Evolutionary conservation across 2,329 filamentous ascomycete species (phyloP).

Genomic region (Penicillium hordei): DNA sequence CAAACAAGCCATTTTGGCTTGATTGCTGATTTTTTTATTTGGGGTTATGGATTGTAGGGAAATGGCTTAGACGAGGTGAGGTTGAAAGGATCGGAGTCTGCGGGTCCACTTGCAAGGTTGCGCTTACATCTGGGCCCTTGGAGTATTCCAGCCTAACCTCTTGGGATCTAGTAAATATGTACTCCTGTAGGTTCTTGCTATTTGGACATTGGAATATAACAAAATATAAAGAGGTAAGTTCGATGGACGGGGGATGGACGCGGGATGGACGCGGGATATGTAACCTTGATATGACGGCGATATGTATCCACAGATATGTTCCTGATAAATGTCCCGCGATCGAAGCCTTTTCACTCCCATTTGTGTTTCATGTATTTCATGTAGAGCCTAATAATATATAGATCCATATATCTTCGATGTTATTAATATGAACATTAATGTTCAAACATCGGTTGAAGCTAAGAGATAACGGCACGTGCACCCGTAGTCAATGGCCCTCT

Average conservation of each 20-base stretch:
- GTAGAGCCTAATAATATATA: no score
- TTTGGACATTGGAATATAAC: neutral
- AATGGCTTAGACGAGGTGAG: constrained; percentile 1
- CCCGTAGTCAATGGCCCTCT: no score
- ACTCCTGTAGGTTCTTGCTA: neutral
- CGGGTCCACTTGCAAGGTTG: constrained; percentile 4
- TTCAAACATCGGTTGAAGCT: no score
- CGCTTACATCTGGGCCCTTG: neutral
- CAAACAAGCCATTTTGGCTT: constrained; percentile 18
- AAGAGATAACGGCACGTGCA: no score
- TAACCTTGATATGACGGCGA: neutral
- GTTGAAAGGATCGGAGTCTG: constrained; percentile 1
- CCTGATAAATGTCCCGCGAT: neutral
- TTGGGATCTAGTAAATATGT: neutral
- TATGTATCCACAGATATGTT: neutral
- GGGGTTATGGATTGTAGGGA: neutral
- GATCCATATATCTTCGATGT: no score
- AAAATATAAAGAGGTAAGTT: neutral
- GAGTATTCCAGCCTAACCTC: neutral
- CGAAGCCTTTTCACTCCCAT: neutral
- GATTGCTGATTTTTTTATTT: neutral
- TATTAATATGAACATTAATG: no score
- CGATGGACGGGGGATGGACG: no score
- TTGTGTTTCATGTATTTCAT: no score
- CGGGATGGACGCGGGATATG: neutral